phyloP scores from a whole-genome alignment of 441 rosid genomes.

The Arabidopsis hybrid region DNA sequence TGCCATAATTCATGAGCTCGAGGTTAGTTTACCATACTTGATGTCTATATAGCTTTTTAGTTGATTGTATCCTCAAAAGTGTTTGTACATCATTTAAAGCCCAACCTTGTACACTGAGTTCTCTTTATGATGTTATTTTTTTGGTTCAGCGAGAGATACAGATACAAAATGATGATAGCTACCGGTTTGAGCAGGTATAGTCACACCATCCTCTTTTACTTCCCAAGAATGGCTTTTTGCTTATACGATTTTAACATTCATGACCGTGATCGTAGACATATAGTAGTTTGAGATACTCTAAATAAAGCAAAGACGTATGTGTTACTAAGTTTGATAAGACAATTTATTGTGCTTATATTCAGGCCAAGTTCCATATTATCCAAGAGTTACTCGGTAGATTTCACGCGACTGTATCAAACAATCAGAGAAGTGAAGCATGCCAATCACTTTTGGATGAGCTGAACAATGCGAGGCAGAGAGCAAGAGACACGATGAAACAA shows the following conservation, averaged over 20 bases:
- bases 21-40: conserved; percentile 55
- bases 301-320: neutral
- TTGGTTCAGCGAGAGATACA: conserved; percentile 81
- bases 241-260: neutral
- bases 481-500: conserved; percentile 73
- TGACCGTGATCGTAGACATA: too few relatives aligned
- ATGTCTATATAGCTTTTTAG: neutral
- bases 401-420: conserved; percentile 62
- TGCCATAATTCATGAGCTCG: conserved; percentile 96
- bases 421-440: conserved; percentile 60
- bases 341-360: conserved; percentile 23
- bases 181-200: conserved; percentile 92
- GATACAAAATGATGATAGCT: conserved; percentile 75
- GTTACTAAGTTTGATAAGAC: conserved; percentile 1
- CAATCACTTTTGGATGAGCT: conserved; percentile 70
- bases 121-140: conserved; percentile 5
- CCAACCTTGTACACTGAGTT: neutral
- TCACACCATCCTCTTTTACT: conserved; percentile 28
- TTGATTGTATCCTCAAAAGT: conserved; percentile 1
- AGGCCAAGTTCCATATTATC: conserved; percentile 94
- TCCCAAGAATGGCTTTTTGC: conserved; percentile 9
- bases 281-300: neutral
- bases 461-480: conserved; percentile 76
- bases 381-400: conserved; percentile 93
- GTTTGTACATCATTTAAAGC: neutral